Conservation (phyloP, 2,329 filamentous ascomycete genomes). For the Pseudovirgaria hyperparasitica region DNA sequence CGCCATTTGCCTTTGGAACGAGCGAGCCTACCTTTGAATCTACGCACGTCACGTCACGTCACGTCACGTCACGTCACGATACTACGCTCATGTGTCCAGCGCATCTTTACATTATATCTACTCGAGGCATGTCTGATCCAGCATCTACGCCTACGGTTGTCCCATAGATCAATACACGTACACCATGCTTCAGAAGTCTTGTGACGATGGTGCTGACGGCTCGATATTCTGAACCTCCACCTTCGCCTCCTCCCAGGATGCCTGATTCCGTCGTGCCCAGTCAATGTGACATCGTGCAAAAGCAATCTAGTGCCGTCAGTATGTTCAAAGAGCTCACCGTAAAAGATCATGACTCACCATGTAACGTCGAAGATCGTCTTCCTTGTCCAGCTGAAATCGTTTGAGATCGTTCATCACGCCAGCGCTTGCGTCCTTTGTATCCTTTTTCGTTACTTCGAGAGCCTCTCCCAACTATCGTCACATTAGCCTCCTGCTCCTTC, state of each 20-base stretch:
- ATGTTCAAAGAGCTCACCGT: constrained; percentile 2
- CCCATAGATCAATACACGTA: too few species aligned
- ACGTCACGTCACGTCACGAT: too few species aligned
- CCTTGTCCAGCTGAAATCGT: constrained; percentile 89
- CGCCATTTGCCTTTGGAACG: too few species aligned
- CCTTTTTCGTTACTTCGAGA: constrained; percentile 72
- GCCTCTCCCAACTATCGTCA: constrained; percentile 70
- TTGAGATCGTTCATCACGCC: constrained; percentile 83
- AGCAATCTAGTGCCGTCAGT: constrained; percentile 50
- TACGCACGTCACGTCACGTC: too few species aligned
- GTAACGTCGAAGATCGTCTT: constrained; percentile 82
- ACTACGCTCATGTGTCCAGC: too few species aligned
- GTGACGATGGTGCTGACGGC: too few species aligned
- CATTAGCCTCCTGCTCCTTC: constrained; percentile 6
- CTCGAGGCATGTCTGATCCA: too few species aligned
- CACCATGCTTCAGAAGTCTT: too few species aligned
- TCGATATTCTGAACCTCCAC: constrained; percentile 83
- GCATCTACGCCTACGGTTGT: too few species aligned
- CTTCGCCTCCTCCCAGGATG: constrained; percentile 85
- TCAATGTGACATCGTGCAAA: constrained; percentile 89
- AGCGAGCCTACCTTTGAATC: too few species aligned
- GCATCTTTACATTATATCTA: too few species aligned
- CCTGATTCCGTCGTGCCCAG: constrained; percentile 84
- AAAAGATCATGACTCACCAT: constrained; percentile 56
- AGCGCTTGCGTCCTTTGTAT: constrained; percentile 83